Evolutionary conservation across 2,329 filamentous ascomycete genomes (phyloP).

Genomic region (Diaporthe ilicicola): DNA sequence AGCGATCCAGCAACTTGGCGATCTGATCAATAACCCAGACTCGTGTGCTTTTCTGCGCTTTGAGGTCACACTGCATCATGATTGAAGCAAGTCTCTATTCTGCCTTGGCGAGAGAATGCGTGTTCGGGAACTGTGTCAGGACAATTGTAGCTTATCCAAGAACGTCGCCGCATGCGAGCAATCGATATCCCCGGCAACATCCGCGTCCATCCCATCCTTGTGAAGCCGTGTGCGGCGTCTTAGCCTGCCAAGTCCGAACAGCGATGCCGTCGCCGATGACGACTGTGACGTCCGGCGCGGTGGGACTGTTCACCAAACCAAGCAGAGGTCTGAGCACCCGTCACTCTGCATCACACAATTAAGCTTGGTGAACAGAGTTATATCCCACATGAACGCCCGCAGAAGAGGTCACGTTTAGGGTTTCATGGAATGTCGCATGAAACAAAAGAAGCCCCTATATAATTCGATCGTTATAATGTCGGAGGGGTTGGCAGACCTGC

Average conservation of each 20-base stretch:
- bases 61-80: slow-evolving; percentile 4
- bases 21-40: background rate
- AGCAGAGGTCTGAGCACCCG: slow-evolving; percentile 3
- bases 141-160: background rate
- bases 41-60: background rate
- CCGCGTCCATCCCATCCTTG: background rate
- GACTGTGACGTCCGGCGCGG: background rate
- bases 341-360: background rate
- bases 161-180: background rate
- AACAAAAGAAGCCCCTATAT: background rate
- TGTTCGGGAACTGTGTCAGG: background rate
- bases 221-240: background rate
- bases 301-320: background rate
- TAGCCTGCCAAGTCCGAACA: background rate
- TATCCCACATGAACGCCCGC: background rate
- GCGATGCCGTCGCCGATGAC: slow-evolving; percentile 1
- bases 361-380: slow-evolving; percentile 15
- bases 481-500: background rate
- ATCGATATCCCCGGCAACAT: background rate
- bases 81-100: background rate
- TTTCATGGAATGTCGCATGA: slow-evolving; percentile 4
- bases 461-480: background rate
- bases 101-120: background rate
- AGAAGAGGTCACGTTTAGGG: background rate
- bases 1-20: background rate